Base-by-base conservation (phyloP, 345 rosid species). In the Salix purpurea region DNA sequence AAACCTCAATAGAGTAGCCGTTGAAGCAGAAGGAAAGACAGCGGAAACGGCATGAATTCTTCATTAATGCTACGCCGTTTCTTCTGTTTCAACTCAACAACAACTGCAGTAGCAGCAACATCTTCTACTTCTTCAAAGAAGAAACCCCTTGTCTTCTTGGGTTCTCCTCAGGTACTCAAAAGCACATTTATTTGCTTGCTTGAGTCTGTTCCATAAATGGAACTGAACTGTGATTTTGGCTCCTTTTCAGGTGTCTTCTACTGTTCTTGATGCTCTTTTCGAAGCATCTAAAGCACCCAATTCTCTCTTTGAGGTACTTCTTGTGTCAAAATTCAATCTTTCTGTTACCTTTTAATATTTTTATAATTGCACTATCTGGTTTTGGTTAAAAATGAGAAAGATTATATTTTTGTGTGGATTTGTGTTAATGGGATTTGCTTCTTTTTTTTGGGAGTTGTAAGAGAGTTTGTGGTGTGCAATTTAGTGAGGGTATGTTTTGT, bases 191-290 rank as follows among this genome's bases (percentile, higher is more conserved):
- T 13, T 34, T 6, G 19, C 19, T 0, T 14, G 18, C 2, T 26
- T 28, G 19, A 66, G 65, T 21, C 7, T 21, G 2, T 72, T 58
- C 21, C 5, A 70, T 77, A 9, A 23, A 32, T 23, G 9, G 19
- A 0, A 54, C 50, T 2, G 26, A 74, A 70, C 15, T 58, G 40
- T 37, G 67, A 40, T 74, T 34, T 44, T 48, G 65, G 4, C 46
- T 39, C 46, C 4, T 74, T 1, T 73, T 68, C 67, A 96, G 98
- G 97, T 93, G 37, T 88, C 98, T 39, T 84, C 92, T 18, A 86
- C 84, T 54, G 99, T 93, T 14, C 97, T 95, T 30, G 98, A 93
- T 73, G 86, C 93, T 65, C 97, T 95, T 7, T 79, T 90, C 88
- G 79, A 86, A 52, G 92, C 97, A 56, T 91, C 97, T 72, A 46